These are phyloP conservation scores for Dalbergia cochinchinensis DNA, from an alignment of 306 rosid genomes.

Conservation along the genomic window DNA sequence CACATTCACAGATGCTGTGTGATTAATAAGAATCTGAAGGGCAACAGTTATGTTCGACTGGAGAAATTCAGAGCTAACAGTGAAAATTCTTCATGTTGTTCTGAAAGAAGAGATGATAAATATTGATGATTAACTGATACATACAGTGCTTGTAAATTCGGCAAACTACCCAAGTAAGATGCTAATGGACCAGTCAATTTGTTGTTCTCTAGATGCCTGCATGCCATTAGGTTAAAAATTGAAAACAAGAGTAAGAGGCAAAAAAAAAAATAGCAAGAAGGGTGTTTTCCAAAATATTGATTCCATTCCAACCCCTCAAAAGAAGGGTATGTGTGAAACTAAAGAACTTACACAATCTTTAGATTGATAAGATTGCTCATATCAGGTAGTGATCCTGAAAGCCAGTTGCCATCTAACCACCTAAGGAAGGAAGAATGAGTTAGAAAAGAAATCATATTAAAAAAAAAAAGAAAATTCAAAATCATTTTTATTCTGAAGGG, in stretches of 20 bases:
- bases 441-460: constrained; percentile 28
- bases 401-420: constrained; percentile 83
- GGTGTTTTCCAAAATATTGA: constrained; percentile 18
- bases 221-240: constrained; percentile 36
- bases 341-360: constrained; percentile 81
- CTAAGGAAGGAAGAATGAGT: constrained; percentile 53
- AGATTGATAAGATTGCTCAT: constrained; percentile 79
- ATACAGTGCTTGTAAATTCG: constrained; percentile 87
- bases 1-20: constrained; percentile 43
- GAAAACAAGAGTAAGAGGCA: background rate
- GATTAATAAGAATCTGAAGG: constrained; percentile 20
- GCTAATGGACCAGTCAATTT: constrained; percentile 78
- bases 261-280: constrained; percentile 13
- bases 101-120: constrained; percentile 23
- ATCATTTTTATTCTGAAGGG: constrained; percentile 5
- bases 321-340: constrained; percentile 17
- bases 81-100: constrained; percentile 42
- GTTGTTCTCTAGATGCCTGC: constrained; percentile 97
- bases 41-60: background rate
- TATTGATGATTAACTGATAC: constrained; percentile 47
- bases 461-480: background rate
- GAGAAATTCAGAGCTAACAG: constrained; percentile 12
- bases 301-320: background rate
- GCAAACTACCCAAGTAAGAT: constrained; percentile 79
- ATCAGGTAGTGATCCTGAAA: constrained; percentile 87